Conservation (phyloP, 805 yeast genomes). For the Candida wancherniae region DNA sequence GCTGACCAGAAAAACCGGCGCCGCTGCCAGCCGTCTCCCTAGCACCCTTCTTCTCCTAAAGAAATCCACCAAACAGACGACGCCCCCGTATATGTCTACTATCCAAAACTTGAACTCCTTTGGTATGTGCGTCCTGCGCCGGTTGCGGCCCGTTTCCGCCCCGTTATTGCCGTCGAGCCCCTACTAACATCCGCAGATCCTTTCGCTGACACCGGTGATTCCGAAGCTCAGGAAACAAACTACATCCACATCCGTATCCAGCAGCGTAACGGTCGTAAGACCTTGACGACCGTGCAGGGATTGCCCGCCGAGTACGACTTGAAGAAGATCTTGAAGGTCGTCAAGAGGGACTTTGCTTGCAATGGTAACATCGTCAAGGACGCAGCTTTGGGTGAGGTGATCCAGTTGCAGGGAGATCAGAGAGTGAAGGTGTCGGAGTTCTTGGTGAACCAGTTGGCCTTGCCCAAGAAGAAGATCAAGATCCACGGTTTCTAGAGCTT, state of each 20-base stretch:
- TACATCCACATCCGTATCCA: slow-evolving; percentile 98
- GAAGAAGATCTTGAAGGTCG: slow-evolving; percentile 86
- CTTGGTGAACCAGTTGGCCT: slow-evolving; percentile 75
- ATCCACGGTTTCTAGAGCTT: slow-evolving; percentile 85
- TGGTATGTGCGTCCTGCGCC: slow-evolving; percentile 40
- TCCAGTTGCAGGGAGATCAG: slow-evolving; percentile 98
- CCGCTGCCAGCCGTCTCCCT: too few species aligned
- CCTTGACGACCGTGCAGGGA: slow-evolving; percentile 97
- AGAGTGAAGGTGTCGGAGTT: slow-evolving; percentile 94
- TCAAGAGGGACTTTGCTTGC: slow-evolving; percentile 98
- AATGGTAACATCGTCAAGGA: slow-evolving; percentile 97
- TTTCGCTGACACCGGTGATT: slow-evolving; percentile 99
- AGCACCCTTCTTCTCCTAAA: too few species aligned
- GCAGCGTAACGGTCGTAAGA: slow-evolving; percentile 99
- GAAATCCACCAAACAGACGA: too few species aligned
- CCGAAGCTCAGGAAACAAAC: slow-evolving; percentile 92
- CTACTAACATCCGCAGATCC: slow-evolving; percentile 60
- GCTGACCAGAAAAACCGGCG: too few species aligned
- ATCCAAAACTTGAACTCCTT: slow-evolving; percentile 85
- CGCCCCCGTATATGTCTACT: slow-evolving; percentile 63
- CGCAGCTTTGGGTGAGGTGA: slow-evolving; percentile 92
- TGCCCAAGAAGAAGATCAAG: slow-evolving; percentile 95
- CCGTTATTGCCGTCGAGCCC: too few species aligned
- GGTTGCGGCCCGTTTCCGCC: background rate
- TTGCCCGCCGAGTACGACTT: slow-evolving; percentile 91